Conservation (phyloP, 1,284 basidiomycete genomes). For the Athelia sp. region DNA sequence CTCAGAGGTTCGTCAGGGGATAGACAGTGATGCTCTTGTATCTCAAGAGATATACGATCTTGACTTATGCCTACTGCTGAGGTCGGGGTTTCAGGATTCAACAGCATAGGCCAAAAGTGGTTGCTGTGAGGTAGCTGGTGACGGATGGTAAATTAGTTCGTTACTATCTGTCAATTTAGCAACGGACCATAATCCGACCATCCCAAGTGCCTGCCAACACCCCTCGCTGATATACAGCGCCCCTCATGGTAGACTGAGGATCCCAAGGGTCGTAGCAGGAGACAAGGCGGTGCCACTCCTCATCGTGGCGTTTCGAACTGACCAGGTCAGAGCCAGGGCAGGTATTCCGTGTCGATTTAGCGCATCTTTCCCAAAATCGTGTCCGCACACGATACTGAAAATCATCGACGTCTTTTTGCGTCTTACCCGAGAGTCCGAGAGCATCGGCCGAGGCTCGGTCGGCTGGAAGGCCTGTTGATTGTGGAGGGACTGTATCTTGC, state of each 20-base stretch:
- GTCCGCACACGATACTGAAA: conserved; percentile 33
- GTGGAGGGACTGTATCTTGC: conserved; percentile 23
- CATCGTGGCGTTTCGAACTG: conserved; percentile 25
- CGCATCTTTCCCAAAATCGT: conserved; percentile 17
- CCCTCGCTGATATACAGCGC: conserved; percentile 35
- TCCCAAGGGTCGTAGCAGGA: conserved; percentile 32
- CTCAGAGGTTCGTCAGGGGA: conserved; percentile 28
- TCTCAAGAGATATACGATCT: conserved; percentile 32
- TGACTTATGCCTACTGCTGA: conserved; percentile 23
- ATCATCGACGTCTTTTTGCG: conserved; percentile 31
- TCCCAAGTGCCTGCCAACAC: conserved; percentile 35
- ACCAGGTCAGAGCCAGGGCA: too few species aligned
- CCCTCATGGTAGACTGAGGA: conserved; percentile 28
- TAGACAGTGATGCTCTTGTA: conserved; percentile 44
- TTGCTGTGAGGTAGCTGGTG: conserved; percentile 19
- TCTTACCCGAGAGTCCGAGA: conserved; percentile 20
- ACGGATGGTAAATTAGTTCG: conserved; percentile 10
- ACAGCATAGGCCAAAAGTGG: conserved; percentile 16
- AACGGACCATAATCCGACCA: conserved; percentile 34
- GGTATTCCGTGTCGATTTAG: conserved; percentile 7
- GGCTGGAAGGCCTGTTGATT: conserved; percentile 21
- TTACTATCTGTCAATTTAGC: conserved; percentile 1
- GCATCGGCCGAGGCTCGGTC: conserved; percentile 28
- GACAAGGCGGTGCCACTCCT: conserved; percentile 39
- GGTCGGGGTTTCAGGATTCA: conserved; percentile 16